Percentiles rank a stretch among this genome's conserved stretches.
Conservation (phyloP, 768 basidiomycete species). For the Boletus sp. region DNA sequence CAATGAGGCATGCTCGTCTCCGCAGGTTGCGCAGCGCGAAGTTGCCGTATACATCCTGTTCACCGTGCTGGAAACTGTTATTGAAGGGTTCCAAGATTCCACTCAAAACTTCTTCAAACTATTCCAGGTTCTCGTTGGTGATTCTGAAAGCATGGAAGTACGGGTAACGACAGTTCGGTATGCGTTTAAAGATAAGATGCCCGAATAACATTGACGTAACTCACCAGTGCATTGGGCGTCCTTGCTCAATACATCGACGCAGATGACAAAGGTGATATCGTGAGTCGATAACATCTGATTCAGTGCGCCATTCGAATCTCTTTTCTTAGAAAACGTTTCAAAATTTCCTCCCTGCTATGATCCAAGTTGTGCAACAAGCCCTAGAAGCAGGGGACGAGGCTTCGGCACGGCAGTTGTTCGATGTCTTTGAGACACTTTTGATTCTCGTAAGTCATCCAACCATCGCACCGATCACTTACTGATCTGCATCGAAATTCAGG, state of each 20-base stretch:
- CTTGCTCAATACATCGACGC: slow-evolving; percentile 90
- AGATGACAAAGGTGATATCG: slow-evolving; percentile 85
- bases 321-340: slow-evolving; percentile 77
- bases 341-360: slow-evolving; percentile 80
- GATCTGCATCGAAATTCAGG: slow-evolving; percentile 44
- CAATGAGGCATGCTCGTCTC: slow-evolving; percentile 69
- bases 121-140: slow-evolving; percentile 67
- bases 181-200: slow-evolving; percentile 8
- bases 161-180: slow-evolving; percentile 86
- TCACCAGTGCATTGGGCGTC: slow-evolving; percentile 74
- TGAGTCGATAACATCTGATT: slow-evolving; percentile 38
- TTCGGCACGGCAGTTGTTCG: slow-evolving; percentile 86
- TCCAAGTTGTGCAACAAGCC: slow-evolving; percentile 82
- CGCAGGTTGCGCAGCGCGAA: slow-evolving; percentile 77
- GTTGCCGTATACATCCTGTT: slow-evolving; percentile 87
- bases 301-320: background rate
- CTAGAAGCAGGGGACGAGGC: slow-evolving; percentile 78
- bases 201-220: slow-evolving; percentile 3
- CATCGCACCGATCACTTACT: background rate
- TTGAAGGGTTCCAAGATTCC: slow-evolving; percentile 83
- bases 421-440: slow-evolving; percentile 92
- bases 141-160: slow-evolving; percentile 87
- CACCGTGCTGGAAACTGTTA: slow-evolving; percentile 88
- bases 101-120: slow-evolving; percentile 75
- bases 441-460: slow-evolving; percentile 63